phyloP scores from a whole-genome alignment of 768 basidiomycete species.

The Terana coerulea region DNA sequence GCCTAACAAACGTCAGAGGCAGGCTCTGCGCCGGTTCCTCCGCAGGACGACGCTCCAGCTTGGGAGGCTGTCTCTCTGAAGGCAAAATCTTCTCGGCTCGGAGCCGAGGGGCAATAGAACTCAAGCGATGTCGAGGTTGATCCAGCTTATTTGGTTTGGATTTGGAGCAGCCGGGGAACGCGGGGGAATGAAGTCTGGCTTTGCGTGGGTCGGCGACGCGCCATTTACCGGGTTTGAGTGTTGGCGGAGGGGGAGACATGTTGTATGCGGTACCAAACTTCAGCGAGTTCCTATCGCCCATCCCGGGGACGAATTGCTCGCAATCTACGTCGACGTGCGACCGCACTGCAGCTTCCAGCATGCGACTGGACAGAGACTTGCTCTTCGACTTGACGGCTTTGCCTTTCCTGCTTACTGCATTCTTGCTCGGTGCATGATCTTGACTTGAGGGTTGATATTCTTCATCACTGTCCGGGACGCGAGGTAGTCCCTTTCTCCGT shows the following conservation, averaged over 20 bases:
- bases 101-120: background rate
- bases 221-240: conserved; percentile 17
- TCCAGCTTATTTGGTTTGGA: background rate
- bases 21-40: too few relatives aligned
- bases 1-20: too few relatives aligned
- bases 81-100: background rate
- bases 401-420: background rate
- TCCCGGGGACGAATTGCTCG: conserved; percentile 17
- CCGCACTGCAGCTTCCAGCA: conserved; percentile 34
- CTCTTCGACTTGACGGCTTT: conserved; percentile 4
- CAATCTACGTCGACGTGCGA: conserved; percentile 32
- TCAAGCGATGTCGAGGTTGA: too few relatives aligned
- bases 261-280: conserved; percentile 20
- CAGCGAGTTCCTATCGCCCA: conserved; percentile 25
- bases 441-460: conserved; percentile 6
- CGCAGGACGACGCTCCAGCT: too few relatives aligned
- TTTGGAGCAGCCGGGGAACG: background rate
- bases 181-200: background rate
- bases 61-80: too few relatives aligned
- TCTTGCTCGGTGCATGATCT: background rate
- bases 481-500: background rate
- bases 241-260: conserved; percentile 7
- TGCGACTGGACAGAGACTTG: conserved; percentile 28
- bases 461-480: conserved; percentile 1
- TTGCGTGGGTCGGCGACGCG: conserved; percentile 34